Evolutionary conservation across 176 grass and related monocot species (phyloP).

Genomic region (Tuctoria greenei): DNA sequence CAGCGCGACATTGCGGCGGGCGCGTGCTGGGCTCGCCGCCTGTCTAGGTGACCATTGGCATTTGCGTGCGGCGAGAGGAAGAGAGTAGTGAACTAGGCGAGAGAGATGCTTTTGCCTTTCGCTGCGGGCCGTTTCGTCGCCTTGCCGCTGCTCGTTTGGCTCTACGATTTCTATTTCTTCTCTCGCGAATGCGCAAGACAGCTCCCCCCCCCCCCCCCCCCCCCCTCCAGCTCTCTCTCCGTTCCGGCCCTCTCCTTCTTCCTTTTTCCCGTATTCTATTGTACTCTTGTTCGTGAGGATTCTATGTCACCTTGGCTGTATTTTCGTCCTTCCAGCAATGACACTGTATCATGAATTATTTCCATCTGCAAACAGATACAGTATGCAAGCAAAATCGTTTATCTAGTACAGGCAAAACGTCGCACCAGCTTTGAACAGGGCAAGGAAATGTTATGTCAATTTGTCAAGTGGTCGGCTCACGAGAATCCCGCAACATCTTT

Average conservation of each 20-base stretch:
- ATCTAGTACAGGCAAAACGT: background rate
- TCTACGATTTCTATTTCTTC: background rate
- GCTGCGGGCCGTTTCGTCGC: constrained; percentile 31
- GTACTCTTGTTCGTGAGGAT: background rate
- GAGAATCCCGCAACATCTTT: background rate
- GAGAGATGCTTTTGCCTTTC: constrained; percentile 47
- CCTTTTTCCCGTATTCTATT: background rate
- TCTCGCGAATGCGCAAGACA: background rate
- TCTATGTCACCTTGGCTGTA: background rate
- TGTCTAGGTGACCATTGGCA: constrained; percentile 62
- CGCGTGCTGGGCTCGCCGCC: constrained; percentile 32
- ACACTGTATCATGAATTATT: background rate
- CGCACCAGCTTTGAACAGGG: background rate
- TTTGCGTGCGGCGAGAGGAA: constrained; percentile 48
- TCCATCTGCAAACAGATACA: background rate
- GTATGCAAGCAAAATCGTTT: background rate
- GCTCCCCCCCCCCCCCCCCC: background rate
- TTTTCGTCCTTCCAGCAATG: background rate
- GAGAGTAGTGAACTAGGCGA: background rate
- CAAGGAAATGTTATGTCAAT: background rate
- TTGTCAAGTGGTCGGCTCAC: background rate
- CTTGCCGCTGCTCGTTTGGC: constrained; percentile 15
- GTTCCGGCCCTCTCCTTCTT: background rate
- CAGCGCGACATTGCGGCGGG: constrained; percentile 61
- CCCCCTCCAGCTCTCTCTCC: no score